These are phyloP conservation scores for Quillaja saponaria DNA, from an alignment of 306 rosid species.

Conservation along the genomic window DNA sequence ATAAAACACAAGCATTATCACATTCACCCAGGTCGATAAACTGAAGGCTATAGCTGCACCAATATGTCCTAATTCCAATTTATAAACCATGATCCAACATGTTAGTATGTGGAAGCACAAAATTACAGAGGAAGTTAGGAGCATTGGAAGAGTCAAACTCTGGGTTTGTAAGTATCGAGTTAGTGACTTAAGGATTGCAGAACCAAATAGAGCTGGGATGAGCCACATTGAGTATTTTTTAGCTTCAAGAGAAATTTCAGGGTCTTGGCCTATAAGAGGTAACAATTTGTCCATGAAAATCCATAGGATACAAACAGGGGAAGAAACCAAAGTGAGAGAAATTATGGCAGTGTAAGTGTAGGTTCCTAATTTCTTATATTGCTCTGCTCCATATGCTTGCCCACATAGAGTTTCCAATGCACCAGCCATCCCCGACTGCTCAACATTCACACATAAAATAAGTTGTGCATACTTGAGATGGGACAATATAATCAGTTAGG, in stretches of 20 bases:
- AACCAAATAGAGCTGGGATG: slow-evolving; percentile 54
- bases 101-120: slow-evolving; percentile 45
- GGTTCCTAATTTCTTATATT: slow-evolving; percentile 50
- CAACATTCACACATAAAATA: too few relatives aligned
- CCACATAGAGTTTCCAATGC: slow-evolving; percentile 71
- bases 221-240: slow-evolving; percentile 47
- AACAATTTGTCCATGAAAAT: slow-evolving; percentile 50
- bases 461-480: too few relatives aligned
- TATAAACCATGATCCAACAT: slow-evolving; percentile 55
- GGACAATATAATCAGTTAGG: too few relatives aligned
- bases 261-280: slow-evolving; percentile 52
- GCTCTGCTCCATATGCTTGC: slow-evolving; percentile 59
- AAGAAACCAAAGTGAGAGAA: slow-evolving; percentile 45
- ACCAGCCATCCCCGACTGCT: slow-evolving; percentile 66
- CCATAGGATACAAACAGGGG: slow-evolving; percentile 55
- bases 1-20: slow-evolving; percentile 33
- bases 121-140: slow-evolving; percentile 37
- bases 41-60: slow-evolving; percentile 64
- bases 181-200: slow-evolving; percentile 53
- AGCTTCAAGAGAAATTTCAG: slow-evolving; percentile 42
- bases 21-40: slow-evolving; percentile 55
- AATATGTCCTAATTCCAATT: slow-evolving; percentile 35
- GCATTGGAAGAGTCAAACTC: slow-evolving; percentile 48
- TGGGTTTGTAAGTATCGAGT: slow-evolving; percentile 53
- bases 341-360: slow-evolving; percentile 47